Conservation (phyloP, 345 rosid genomes). For the Rhodomyrtus tomentosa region DNA sequence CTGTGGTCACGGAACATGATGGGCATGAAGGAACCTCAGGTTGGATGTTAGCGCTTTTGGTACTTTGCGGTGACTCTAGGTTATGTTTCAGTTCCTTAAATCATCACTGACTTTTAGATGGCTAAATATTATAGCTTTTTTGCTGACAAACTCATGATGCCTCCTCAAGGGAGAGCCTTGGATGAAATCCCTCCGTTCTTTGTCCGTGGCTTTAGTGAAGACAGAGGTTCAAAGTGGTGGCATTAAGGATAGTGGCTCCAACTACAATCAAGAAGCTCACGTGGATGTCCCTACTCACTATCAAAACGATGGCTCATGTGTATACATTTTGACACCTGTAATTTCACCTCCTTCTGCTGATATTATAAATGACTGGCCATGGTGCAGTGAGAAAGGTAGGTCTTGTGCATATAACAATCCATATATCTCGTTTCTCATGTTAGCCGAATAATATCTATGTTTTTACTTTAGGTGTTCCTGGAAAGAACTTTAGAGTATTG, state of each 20-base stretch:
- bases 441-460: neutral
- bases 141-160: slow-evolving; percentile 15
- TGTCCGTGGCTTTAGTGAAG: slow-evolving; percentile 10
- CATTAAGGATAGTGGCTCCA: slow-evolving; percentile 1
- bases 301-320: slow-evolving; percentile 63
- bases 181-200: slow-evolving; percentile 37
- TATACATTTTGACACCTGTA: slow-evolving; percentile 59
- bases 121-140: neutral
- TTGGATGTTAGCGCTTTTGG: slow-evolving; percentile 1
- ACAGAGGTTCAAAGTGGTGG: slow-evolving; percentile 9
- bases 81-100: no score
- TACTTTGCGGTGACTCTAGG: no score
- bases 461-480: slow-evolving; percentile 13
- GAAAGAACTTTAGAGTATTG: slow-evolving; percentile 4
- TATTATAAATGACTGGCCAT: slow-evolving; percentile 47
- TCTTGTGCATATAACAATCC: neutral
- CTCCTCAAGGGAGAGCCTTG: slow-evolving; percentile 18
- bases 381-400: slow-evolving; percentile 32
- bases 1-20: slow-evolving; percentile 3
- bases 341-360: slow-evolving; percentile 65
- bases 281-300: slow-evolving; percentile 53
- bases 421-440: neutral
- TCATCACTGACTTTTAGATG: neutral
- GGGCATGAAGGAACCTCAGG: slow-evolving; percentile 30
- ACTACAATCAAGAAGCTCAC: slow-evolving; percentile 22